Base-by-base conservation (phyloP, 768 basidiomycete genomes). In the Tubosaeta sp. region DNA sequence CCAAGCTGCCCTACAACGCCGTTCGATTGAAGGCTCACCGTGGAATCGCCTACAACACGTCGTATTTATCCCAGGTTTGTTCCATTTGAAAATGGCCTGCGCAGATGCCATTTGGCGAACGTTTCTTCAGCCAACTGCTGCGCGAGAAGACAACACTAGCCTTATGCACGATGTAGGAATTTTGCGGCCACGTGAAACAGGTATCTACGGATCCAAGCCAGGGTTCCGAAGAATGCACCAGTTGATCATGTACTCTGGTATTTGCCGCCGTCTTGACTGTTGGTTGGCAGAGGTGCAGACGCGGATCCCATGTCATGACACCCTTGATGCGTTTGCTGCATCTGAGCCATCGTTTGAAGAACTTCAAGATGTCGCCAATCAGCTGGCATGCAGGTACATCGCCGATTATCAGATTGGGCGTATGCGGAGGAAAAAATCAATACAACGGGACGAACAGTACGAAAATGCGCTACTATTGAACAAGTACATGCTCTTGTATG, bases 401-500 rank as follows among this genome's bases (percentile, higher is more conserved):
- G 40, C 38, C 21, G 2, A 74, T 73, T 52, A 56, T 62, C n/a
- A n/a, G n/a, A n/a, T n/a, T n/a, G n/a, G n/a, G n/a, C n/a, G n/a
- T n/a, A n/a, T n/a, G n/a, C n/a, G n/a, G n/a, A n/a, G n/a, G n/a
- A n/a, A n/a, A n/a, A n/a, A n/a, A n/a, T n/a, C n/a, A n/a, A n/a
- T n/a, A n/a, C n/a, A n/a, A n/a, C 51, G 66, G 3, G 73, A 76
- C 53, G n/a, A 65, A 32, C 62, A 69, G 16, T 49, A 55, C 10
- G 68, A 73, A 51, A 77, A 78, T 46, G 42, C 47, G 0, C 32
- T 71, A 9, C 48, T 74, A 0, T 24, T 56, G 3, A 60, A 74
- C 13, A 53, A 71, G 27, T 70, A 73, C 24, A 58, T 71, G 8
- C 38, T 75, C 1, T 63, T 76, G 0, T 78, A 78, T 46, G 69